A percentile compares a stretch with the other conserved stretches of the same genome.
Conservation (phyloP, 768 basidiomycete species). For the Tulasnella sp. region DNA sequence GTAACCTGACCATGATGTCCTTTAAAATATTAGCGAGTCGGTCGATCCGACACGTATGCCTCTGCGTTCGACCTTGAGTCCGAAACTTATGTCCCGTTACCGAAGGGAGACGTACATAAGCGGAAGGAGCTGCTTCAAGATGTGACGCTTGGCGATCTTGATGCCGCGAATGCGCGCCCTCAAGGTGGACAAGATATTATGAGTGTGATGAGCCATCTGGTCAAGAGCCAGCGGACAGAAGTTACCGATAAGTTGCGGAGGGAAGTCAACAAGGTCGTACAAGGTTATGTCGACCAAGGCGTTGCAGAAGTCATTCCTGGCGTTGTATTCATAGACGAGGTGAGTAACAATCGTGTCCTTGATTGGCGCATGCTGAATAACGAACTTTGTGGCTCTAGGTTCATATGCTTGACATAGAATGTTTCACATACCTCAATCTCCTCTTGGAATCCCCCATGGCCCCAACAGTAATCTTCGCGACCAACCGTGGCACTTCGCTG, state of each 20-base stretch:
- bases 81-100: conserved; percentile 95
- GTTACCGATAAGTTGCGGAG: conserved; percentile 91
- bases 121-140: conserved; percentile 92
- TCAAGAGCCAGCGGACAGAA: conserved; percentile 88
- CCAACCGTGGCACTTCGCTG: conserved; percentile 84
- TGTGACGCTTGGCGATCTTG: conserved; percentile 87
- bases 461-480: conserved; percentile 93
- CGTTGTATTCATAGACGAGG: conserved; percentile 98
- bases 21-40: conserved; percentile 56
- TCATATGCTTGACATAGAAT: conserved; percentile 99
- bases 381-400: conserved; percentile 44
- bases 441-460: conserved; percentile 94
- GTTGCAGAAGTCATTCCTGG: conserved; percentile 97
- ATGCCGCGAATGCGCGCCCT: conserved; percentile 91
- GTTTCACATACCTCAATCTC: conserved; percentile 96
- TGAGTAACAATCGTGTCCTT: conserved; percentile 28
- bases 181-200: conserved; percentile 92
- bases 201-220: conserved; percentile 86
- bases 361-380: neutral
- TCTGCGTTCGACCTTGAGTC: conserved; percentile 96
- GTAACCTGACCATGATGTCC: no score
- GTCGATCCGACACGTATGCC: conserved; percentile 93
- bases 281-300: conserved; percentile 94
- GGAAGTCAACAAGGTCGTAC: conserved; percentile 96
- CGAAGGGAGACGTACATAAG: conserved; percentile 95